A percentile compares a stretch with the other conserved stretches of the same genome.
These are phyloP conservation scores for Sporothrix inflata DNA, from an alignment of 2,329 filamentous ascomycete species.

Conservation along the genomic window DNA sequence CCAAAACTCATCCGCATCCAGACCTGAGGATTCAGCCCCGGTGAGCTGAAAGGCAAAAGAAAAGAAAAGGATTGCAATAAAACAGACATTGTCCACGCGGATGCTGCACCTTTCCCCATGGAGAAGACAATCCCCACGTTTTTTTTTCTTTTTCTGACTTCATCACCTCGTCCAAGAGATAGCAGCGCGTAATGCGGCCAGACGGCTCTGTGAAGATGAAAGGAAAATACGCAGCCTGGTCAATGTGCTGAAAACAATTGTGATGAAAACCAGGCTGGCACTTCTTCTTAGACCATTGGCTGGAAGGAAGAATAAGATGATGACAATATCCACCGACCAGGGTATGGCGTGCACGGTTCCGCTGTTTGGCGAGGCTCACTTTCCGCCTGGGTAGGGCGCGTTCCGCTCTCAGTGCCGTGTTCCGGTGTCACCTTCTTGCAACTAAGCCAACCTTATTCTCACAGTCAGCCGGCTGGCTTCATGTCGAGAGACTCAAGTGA, in stretches of 20 bases:
- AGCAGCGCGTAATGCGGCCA: background rate
- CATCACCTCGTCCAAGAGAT: background rate
- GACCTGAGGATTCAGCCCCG: background rate
- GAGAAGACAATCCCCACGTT: background rate
- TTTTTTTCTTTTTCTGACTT: background rate
- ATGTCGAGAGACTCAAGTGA: background rate
- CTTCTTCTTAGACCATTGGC: background rate
- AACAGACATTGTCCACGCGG: background rate
- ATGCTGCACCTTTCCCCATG: background rate
- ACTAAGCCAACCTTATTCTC: background rate
- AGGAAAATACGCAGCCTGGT: too few species aligned
- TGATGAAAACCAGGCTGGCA: background rate
- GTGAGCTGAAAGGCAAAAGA: background rate
- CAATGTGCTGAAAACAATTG: too few species aligned
- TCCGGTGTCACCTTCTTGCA: background rate
- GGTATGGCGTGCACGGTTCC: background rate
- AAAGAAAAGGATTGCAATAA: background rate
- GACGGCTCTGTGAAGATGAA: background rate
- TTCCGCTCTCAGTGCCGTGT: background rate
- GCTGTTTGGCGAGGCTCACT: conserved; percentile 1
- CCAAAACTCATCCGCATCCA: background rate
- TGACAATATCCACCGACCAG: background rate
- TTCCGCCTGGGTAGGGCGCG: background rate
- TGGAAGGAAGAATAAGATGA: conserved; percentile 1
- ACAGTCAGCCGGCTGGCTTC: background rate